Base-by-base conservation (phyloP, 202 grass and related monocot species). In the Zoysia matrella region DNA sequence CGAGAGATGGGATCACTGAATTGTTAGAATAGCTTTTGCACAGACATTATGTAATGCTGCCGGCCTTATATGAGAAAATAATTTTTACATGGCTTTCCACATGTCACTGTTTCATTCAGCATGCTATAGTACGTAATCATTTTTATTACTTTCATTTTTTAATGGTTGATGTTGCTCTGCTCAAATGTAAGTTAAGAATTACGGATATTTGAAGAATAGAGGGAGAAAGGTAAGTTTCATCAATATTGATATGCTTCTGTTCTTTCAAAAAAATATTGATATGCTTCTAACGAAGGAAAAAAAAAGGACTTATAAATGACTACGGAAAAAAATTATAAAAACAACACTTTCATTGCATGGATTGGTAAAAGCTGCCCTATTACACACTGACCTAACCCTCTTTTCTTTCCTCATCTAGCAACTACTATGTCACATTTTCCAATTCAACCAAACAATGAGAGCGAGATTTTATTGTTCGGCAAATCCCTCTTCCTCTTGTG, bases 401-500 rank as follows among this genome's bases (percentile, higher is more conserved):
- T 56, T 0, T 4, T 10, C 44, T 76, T 45, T 45, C 50, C 3
- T 60, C 46, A 4, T 60, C 42, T n/a, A n/a, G 15, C 2, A 42
- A 57, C 30, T 36, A 36, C 30, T 36, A 36, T 18, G 77, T 11
- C 45, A 53, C 74, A 60, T 74, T 8, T 10, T 4, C 36, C 44
- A 2, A 2, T 56, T 67, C 42, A 67, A 36, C 44, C 82, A 65
- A 36, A 47, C 60, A 69, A 53, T 50, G 47, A 69, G 81, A 49
- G 2, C 2, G 56, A 15, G 83, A 86, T 83, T 58, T 47, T 64
- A 16, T 45, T 82, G 73, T 65, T 74, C 6, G 13, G 74, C 69
- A 64, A 82, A 86, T 83, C 83, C 39, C 54, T 73, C 66, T 83
- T 64, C 8, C 62, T 58, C 12, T 8, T 74, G 53, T n/a, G 70